Base-by-base conservation (phyloP, 768 basidiomycete species). In the Podaxis rugospora region DNA sequence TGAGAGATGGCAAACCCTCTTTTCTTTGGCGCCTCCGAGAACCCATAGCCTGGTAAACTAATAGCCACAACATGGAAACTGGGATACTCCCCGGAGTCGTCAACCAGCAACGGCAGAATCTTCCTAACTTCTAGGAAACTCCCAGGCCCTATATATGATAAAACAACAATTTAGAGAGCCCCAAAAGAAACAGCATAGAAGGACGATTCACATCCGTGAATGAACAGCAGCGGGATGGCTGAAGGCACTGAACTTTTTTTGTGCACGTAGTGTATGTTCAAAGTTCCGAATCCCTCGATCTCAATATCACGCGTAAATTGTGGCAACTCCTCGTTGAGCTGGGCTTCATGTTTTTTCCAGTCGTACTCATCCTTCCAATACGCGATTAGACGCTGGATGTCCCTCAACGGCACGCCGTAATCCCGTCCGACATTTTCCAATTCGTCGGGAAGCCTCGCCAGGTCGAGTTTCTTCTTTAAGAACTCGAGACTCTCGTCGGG, bases 41-140 rank as follows among this genome's bases (percentile, higher is more conserved):
- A 88, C 0, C 84, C 87, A 69, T 70, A 88, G 0, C 83, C 84
- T 11, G 87, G 87, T 2, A 88, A 65, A 63, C 84, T 83, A 9
- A 80, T 63, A 0, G 81, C 82, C 0, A 89, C 84, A 18, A 88
- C 84, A 59, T 88, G 87, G 65, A 87, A 86, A 36, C 76, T 78
- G 1, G 84, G 84, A 39, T 80, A 73, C 0, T 79, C 76, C 2
- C 72, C 57, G 3, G 79, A 76, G 0, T 71, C 72, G 13, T 75
- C 66, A 0, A 78, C 74, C 57, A 89, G 72, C 14, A 86, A 65
- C 0, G 86, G 82, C 0, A 89, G 72, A 3, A 88, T 69, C 71
- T 87, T 88, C 56, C 74, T 69, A 7, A 79, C 81, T 72, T 89
- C 87, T 5, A 80, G 63, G 66, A 86, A 83, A 64, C 78, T 74